Conservation (phyloP, 2,329 filamentous ascomycete genomes). For the Septoria petroselini region DNA sequence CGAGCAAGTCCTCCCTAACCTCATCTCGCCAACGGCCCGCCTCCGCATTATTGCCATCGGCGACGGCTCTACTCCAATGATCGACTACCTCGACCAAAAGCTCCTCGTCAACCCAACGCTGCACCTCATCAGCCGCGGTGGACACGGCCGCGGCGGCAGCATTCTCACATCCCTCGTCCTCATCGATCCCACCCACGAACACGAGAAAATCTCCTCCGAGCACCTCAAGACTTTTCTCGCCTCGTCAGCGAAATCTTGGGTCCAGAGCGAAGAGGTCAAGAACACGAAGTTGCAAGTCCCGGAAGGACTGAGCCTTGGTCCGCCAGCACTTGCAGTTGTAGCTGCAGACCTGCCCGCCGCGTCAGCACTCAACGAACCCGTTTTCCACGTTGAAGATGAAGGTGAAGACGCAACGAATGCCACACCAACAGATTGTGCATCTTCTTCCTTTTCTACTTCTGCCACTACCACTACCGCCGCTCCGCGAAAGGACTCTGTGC, state of each 20-base stretch:
- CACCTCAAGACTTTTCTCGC: conserved; percentile 20
- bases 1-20: conserved; percentile 54
- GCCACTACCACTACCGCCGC: conserved; percentile 1
- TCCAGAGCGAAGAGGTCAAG: conserved; percentile 20
- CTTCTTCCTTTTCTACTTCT: no score
- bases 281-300: conserved; percentile 17
- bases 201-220: conserved; percentile 7
- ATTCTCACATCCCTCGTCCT: conserved; percentile 25
- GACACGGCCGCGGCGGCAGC: background rate
- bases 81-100: conserved; percentile 25
- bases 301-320: background rate
- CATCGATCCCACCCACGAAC: conserved; percentile 23
- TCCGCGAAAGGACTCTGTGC: background rate
- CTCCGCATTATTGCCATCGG: conserved; percentile 71
- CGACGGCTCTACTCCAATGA: conserved; percentile 55
- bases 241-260: conserved; percentile 20
- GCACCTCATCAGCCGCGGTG: background rate
- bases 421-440: no score
- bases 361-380: no score
- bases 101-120: conserved; percentile 1
- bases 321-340: background rate
- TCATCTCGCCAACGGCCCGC: conserved; percentile 49
- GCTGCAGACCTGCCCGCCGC: no score
- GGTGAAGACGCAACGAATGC: no score
- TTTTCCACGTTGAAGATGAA: no score